Base-by-base conservation (phyloP, 345 rosid species). In the Hibiscus tridactylites region DNA sequence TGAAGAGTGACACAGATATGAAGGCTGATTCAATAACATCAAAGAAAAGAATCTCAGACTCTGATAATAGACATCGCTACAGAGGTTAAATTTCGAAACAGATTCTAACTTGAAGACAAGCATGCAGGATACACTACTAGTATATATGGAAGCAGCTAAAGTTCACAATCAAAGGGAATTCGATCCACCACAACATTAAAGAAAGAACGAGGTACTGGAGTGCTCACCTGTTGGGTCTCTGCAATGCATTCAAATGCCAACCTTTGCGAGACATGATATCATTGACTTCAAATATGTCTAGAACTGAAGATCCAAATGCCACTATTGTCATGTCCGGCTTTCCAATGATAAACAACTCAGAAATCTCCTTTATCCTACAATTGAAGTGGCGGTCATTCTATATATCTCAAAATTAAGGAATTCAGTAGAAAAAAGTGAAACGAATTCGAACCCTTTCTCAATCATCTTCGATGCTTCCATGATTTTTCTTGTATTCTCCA, bases 201-300 rank as follows among this genome's bases (percentile, higher is more conserved):
- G 16, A 67, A 63, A 24, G 7, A 35, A 13, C 37, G 11, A 29
- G 39, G 63, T 29, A 66, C 13, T 44, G 47, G 24, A 49, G 29
- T 24, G 8, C 21, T 71, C 78, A 91, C 98, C 97, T 88, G 79
- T 94, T 90, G 37, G 99, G 99, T 85, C 92, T 88, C 83, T 92
- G 96, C 74, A 90, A 77, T 1, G 99, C 96, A 76, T 92, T 94
- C 80, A 92, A 79, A 84, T 94, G 97, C 99, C 97, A 94, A 73
- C 99, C 96, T 86, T 89, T 90, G 59, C 88, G 82, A 54, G 96
- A 79, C 90, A 94, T 80, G 76, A 84, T 77, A 82, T 94, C 97
- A 61, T 94, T 90, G 47, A 94, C 99, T 82, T 94, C 97, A 69
- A 90, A 94, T 75, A 92, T 92, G 79, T 90, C 96, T 8, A 92